These are phyloP conservation scores for Alternaria ethzedia DNA, from an alignment of 2,329 filamentous ascomycete genomes.

Conservation along the genomic window DNA sequence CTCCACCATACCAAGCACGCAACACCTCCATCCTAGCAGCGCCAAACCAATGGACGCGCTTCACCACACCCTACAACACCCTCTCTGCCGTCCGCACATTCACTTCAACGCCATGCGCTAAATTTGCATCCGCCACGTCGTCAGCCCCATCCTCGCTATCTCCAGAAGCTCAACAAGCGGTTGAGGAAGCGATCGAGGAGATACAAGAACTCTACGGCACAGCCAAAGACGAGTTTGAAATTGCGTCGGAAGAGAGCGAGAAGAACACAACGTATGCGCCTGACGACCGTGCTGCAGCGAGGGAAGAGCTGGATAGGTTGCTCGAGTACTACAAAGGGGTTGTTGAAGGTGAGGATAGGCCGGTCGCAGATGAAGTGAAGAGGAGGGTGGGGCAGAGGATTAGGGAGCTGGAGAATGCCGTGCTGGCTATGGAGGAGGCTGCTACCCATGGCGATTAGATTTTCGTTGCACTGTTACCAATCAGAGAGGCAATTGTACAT, in stretches of 20 bases:
- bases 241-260: conserved; percentile 59
- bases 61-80: conserved; percentile 35
- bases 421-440: conserved; percentile 59
- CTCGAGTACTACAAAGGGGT: conserved; percentile 55
- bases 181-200: conserved; percentile 43
- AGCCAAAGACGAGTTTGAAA: conserved; percentile 56
- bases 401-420: conserved; percentile 60
- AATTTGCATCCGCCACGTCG: conserved; percentile 11
- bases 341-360: conserved; percentile 48
- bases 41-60: conserved; percentile 42
- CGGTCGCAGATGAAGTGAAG: conserved; percentile 58
- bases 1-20: conserved; percentile 33
- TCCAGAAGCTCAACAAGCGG: conserved; percentile 26
- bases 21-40: conserved; percentile 33
- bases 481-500: neutral
- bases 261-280: conserved; percentile 63
- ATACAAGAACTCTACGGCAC: conserved; percentile 49
- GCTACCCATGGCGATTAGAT: conserved; percentile 56
- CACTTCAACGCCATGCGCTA: conserved; percentile 14
- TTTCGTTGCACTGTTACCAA: neutral
- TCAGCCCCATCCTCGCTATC: conserved; percentile 14
- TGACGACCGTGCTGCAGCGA: conserved; percentile 60
- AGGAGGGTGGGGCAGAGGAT: conserved; percentile 59
- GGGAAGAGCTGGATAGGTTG: conserved; percentile 59
- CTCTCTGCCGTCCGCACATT: conserved; percentile 44